Evolutionary conservation across 208 protist genomes (phyloP).

Genomic region (Crithidia thermophila): DNA sequence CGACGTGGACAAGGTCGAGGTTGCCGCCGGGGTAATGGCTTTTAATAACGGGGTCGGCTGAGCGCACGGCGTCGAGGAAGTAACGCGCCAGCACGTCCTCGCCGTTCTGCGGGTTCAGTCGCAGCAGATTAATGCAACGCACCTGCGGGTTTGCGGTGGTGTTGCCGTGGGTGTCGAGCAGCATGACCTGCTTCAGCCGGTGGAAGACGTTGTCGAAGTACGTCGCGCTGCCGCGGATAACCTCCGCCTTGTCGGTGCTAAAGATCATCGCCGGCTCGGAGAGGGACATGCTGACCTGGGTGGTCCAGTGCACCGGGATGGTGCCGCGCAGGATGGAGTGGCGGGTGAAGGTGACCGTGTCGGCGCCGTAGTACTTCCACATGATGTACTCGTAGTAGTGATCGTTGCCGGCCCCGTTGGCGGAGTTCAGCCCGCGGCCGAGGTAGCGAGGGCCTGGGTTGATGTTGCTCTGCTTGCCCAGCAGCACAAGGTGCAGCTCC

Average conservation of each 20-base stretch:
- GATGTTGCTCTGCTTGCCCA: slow-evolving; percentile 76
- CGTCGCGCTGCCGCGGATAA: slow-evolving; percentile 49
- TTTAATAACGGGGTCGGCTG: slow-evolving; percentile 40
- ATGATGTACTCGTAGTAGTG: slow-evolving; percentile 88
- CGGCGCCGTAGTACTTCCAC: slow-evolving; percentile 54
- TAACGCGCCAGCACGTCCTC: slow-evolving; percentile 70
- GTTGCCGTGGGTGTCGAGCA: slow-evolving; percentile 47
- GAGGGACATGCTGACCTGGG: slow-evolving; percentile 65
- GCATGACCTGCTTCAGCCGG: slow-evolving; percentile 55
- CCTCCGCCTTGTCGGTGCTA: slow-evolving; percentile 64
- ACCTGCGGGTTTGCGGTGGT: slow-evolving; percentile 40
- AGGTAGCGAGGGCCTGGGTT: slow-evolving; percentile 87
- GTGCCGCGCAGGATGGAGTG: slow-evolving; percentile 83
- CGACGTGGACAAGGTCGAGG: slow-evolving; percentile 81
- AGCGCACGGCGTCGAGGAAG: slow-evolving; percentile 69
- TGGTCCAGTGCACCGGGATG: slow-evolving; percentile 87
- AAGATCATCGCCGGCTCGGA: slow-evolving; percentile 86
- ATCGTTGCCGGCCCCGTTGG: slow-evolving; percentile 83
- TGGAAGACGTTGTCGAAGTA: slow-evolving; percentile 76
- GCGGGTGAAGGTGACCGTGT: slow-evolving; percentile 60
- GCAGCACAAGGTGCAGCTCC: slow-evolving; percentile 63
- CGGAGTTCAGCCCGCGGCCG: slow-evolving; percentile 77
- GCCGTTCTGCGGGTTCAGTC: slow-evolving; percentile 60
- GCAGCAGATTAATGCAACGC: slow-evolving; percentile 85
- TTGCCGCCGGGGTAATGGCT: slow-evolving; percentile 37